Conservation (phyloP, 2,329 filamentous ascomycete genomes). For the Gaeumannomyces sp. region DNA sequence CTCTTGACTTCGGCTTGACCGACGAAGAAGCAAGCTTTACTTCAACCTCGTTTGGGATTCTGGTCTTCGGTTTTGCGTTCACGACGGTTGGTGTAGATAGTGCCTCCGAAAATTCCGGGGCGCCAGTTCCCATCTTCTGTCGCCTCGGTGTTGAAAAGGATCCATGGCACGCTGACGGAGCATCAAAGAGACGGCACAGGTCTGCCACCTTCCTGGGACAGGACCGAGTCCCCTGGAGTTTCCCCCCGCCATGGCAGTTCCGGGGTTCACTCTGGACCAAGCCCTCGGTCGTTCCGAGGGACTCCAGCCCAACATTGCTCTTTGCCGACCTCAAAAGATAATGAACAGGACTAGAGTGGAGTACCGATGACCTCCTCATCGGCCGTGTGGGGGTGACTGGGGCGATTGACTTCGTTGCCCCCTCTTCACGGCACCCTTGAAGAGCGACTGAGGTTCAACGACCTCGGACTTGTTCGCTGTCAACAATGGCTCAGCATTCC, state of each 20-base stretch:
- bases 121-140: not conserved
- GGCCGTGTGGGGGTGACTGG: not conserved
- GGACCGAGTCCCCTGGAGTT: not conserved
- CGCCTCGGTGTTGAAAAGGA: not conserved
- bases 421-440: not conserved
- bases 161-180: not conserved
- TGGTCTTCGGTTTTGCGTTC: not conserved
- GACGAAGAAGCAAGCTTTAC: not conserved
- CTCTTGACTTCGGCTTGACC: not conserved
- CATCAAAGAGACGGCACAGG: constrained; percentile 24
- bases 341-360: constrained; percentile 2
- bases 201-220: constrained; percentile 22
- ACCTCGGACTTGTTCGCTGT: too few species aligned
- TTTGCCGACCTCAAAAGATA: not conserved
- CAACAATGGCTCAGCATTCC: not conserved
- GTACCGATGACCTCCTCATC: not conserved
- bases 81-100: not conserved
- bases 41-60: not conserved
- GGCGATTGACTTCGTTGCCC: not conserved
- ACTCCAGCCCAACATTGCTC: not conserved
- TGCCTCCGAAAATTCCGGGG: not conserved
- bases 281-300: not conserved
- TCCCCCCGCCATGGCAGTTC: not conserved
- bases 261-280: not conserved
- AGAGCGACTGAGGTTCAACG: not conserved